A percentile compares a stretch with the other conserved stretches of the same genome.
Evolutionary conservation across 306 rosid species (phyloP).

Genomic region (Quercus parvula): DNA sequence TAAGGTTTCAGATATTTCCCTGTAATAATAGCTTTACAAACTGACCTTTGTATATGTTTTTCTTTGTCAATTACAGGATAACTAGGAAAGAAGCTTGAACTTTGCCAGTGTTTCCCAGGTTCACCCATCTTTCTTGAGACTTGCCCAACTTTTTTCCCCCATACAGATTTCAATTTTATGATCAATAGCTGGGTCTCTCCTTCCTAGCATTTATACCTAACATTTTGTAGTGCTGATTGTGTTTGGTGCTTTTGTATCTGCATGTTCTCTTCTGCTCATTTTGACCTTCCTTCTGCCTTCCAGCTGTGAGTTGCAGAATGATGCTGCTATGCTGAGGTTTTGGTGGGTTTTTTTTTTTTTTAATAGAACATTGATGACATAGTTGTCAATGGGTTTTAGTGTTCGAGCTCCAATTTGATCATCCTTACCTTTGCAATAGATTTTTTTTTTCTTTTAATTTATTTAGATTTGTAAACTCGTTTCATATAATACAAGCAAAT

Average conservation of each 20-base stretch:
- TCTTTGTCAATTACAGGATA: conserved; percentile 53
- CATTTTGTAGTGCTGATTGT: not conserved
- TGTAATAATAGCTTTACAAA: not conserved
- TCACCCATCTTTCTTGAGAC: conserved; percentile 4
- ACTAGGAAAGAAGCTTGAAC: conserved; percentile 83
- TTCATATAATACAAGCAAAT: not conserved
- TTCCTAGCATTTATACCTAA: not conserved
- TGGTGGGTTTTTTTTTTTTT: conserved; percentile 1
- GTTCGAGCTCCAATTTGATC: not conserved
- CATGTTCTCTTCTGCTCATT: not conserved
- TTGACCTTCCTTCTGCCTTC: conserved; percentile 5
- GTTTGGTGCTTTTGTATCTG: not conserved
- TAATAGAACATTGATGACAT: conserved; percentile 19
- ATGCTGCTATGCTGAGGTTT: conserved; percentile 15
- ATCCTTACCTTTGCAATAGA: conserved; percentile 5
- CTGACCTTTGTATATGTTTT: conserved; percentile 1
- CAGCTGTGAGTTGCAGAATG: conserved; percentile 28
- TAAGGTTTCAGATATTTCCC: not conserved
- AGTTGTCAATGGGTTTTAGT: not conserved
- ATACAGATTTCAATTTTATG: not conserved
- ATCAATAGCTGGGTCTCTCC: not conserved
- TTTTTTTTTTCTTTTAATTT: not conserved
- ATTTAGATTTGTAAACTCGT: not conserved
- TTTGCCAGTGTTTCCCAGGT: conserved; percentile 20
- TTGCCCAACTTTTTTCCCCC: not conserved